phyloP scores from a whole-genome alignment of 768 basidiomycete genomes.

The Porphyrellus cyaneotinctus region DNA sequence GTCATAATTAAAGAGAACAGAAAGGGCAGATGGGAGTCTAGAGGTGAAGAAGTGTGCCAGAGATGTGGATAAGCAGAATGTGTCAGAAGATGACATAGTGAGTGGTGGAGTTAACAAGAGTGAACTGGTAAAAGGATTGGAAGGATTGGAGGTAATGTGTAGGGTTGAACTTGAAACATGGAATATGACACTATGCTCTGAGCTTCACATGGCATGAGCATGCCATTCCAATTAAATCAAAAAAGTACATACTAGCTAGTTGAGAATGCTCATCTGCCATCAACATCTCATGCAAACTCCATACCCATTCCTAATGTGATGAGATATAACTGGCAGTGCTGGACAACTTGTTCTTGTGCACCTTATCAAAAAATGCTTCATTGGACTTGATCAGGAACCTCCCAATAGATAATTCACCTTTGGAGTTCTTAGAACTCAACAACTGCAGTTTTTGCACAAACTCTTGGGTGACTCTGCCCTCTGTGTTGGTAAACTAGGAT shows the following conservation, averaged over 20 bases:
- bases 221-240: conserved; percentile 9
- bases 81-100: no score
- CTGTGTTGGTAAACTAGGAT: conserved; percentile 82
- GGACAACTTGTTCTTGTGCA: no score
- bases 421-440: conserved; percentile 82
- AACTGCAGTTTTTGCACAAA: conserved; percentile 82
- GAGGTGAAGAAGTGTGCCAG: no score
- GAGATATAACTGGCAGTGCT: no score
- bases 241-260: conserved; percentile 59
- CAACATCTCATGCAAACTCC: conserved; percentile 55
- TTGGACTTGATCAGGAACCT: conserved; percentile 88
- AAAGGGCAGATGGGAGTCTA: no score
- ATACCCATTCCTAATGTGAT: conserved; percentile 61
- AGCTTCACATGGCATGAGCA: conserved; percentile 20
- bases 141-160: no score
- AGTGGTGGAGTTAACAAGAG: no score
- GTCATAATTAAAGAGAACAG: no score
- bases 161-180: no score
- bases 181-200: no score
- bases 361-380: conserved; percentile 44
- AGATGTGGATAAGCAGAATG: no score
- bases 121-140: no score
- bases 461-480: conserved; percentile 86
- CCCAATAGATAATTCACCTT: conserved; percentile 88
- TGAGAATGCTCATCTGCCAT: conserved; percentile 60